A percentile compares a stretch with the other conserved stretches of the same genome.
Evolutionary conservation across 1,284 basidiomycete genomes (phyloP).

Genomic region (Amylostereum areolatum): DNA sequence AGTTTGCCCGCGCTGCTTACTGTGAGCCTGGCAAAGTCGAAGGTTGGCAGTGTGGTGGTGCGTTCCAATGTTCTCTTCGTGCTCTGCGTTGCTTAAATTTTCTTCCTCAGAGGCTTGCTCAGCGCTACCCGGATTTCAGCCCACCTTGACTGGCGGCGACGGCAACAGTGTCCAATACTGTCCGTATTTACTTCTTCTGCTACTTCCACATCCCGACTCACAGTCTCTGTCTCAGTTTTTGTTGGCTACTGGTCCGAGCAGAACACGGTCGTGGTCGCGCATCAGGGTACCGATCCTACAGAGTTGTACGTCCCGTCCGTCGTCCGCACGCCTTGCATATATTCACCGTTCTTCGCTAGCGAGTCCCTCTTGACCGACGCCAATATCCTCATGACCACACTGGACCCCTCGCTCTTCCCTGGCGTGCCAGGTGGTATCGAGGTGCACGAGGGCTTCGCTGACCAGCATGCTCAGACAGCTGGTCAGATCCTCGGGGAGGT

Average conservation of each 20-base stretch:
- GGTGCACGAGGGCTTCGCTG: constrained; percentile 8
- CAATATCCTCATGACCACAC: background rate
- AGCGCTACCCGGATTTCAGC: constrained; percentile 28
- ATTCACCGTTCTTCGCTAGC: constrained; percentile 3
- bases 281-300: constrained; percentile 35
- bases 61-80: constrained; percentile 3
- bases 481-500: constrained; percentile 31
- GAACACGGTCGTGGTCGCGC: constrained; percentile 34
- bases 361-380: constrained; percentile 8
- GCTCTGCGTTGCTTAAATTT: constrained; percentile 5
- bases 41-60: constrained; percentile 43
- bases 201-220: constrained; percentile 9
- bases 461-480: constrained; percentile 22
- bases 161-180: constrained; percentile 30
- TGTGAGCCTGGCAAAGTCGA: constrained; percentile 33
- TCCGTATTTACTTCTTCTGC: constrained; percentile 12
- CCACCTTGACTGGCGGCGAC: constrained; percentile 32
- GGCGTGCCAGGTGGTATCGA: constrained; percentile 1
- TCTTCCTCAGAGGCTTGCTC: constrained; percentile 24
- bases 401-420: constrained; percentile 6
- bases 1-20: constrained; percentile 50
- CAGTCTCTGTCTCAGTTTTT: constrained; percentile 21
- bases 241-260: constrained; percentile 33
- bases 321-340: too few species aligned
- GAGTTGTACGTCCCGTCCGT: constrained; percentile 14